Evolutionary conservation across 495 filamentous ascomycete species (phyloP).

Genomic region (Elasticomyces elasticus): DNA sequence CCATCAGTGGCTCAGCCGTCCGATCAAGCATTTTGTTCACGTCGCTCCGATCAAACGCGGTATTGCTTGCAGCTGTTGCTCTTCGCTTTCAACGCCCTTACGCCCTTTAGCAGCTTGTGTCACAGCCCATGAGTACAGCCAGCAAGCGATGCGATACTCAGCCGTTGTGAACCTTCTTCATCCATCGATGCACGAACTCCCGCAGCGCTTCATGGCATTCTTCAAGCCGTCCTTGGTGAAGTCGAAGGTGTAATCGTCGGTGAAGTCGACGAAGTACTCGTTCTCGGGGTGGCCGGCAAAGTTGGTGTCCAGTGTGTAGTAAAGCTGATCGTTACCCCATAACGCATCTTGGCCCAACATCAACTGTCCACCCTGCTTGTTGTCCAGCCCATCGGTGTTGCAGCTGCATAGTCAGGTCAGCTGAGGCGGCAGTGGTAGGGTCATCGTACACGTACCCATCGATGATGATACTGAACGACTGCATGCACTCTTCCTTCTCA

Average conservation of each 20-base stretch:
- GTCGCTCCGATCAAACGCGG: no score
- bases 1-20: no score
- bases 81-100: no score
- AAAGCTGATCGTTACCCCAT: background rate
- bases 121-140: no score
- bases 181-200: background rate
- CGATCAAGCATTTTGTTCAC: no score
- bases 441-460: background rate
- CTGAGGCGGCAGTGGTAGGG: background rate
- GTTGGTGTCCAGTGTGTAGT: background rate
- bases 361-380: background rate
- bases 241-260: background rate
- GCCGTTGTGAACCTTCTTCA: no score
- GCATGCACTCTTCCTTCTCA: background rate
- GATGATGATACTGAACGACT: background rate
- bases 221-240: no score
- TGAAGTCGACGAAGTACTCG: background rate
- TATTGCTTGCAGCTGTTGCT: no score
- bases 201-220: no score
- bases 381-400: background rate
- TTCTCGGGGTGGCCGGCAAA: background rate
- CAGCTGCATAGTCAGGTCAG: background rate
- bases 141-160: no score
- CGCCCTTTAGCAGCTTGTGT: no score
- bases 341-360: background rate